Base-by-base conservation (phyloP, 164 flowering plant species). In the Stephania cephalantha region DNA sequence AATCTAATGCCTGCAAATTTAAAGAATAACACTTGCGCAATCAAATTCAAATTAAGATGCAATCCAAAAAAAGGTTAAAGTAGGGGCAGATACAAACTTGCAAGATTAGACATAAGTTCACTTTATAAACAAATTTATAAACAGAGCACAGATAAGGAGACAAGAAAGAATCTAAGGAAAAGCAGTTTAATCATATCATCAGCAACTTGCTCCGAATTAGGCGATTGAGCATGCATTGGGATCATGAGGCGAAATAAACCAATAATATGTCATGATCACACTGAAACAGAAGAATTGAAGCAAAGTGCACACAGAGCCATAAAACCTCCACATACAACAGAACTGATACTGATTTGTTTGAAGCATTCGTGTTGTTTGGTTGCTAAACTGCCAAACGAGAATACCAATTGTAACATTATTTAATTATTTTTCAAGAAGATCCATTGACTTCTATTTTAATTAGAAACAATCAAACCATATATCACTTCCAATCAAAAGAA, bases 1-100 rank as follows among this genome's bases (percentile, higher is more conserved):
- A 95, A 77, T 95, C 99, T 81, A 95, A 83, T n/a, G 99, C 99
- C 99, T 95, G 73, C 72, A 79, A n/a, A 79, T 44, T 48, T 12
- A 50, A 50, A 50, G n/a, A 65, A 53, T 52, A 67, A 8, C 30
- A 46, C 25, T 69, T 22, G 3, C 48, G 2, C 18, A 55, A 55
- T 15, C 55, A 50, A 50, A 50, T 50, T 50, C 55, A 50, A 35
- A 50, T 50, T 50, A 50, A 50, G 15, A 35, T 35, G 42, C 42
- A 4, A 35, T 35, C 42, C 42, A 35, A 35, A 35, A 35, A 35
- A 35, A 1, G 42, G 4, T 35, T 2, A 35, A 35, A 35, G 42
- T 2, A 35, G 1, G 42, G 42, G 4, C 4, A 35, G 42, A 35
- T 35, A 35, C 42, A 35, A 35, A 35, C 42, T 35, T 35, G 42